These are phyloP conservation scores for Fomitopsis schrenkii DNA, from an alignment of 1,284 basidiomycete species.

Conservation along the genomic window DNA sequence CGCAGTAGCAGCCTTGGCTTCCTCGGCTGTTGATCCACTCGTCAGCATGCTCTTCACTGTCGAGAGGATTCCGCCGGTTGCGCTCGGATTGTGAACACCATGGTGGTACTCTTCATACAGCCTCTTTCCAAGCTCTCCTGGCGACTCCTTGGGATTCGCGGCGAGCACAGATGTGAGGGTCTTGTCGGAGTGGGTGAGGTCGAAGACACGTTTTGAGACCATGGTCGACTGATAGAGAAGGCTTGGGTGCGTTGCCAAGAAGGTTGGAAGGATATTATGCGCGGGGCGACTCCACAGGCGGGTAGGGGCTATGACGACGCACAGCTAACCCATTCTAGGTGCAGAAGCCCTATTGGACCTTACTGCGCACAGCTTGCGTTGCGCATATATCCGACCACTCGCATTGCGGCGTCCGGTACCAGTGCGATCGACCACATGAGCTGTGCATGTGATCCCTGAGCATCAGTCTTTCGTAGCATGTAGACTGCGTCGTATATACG, in stretches of 20 bases:
- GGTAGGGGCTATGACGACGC: not conserved
- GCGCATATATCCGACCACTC: too few relatives aligned
- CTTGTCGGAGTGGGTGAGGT: conserved; percentile 15
- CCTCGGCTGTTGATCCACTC: conserved; percentile 3
- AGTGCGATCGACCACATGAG: too few relatives aligned
- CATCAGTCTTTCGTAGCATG: too few relatives aligned
- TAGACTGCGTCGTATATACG: too few relatives aligned
- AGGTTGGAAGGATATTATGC: not conserved
- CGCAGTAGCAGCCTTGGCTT: conserved; percentile 6
- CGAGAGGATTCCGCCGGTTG: conserved; percentile 3
- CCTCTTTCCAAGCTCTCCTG: conserved; percentile 10
- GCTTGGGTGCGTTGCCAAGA: not conserved
- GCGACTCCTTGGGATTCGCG: conserved; percentile 5
- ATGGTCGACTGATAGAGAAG: conserved; percentile 5
- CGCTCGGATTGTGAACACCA: conserved; percentile 4
- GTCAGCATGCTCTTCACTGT: conserved; percentile 8
- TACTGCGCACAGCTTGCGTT: not conserved
- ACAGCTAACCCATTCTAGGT: not conserved
- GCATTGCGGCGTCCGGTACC: too few relatives aligned
- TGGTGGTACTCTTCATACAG: conserved; percentile 13
- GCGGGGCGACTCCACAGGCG: not conserved
- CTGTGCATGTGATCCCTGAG: too few relatives aligned
- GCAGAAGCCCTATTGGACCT: not conserved
- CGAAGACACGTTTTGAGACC: conserved; percentile 13
- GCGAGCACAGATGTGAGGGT: conserved; percentile 15